These are phyloP conservation scores for Silybum marianum DNA, from an alignment of 129 eudicot species.

Conservation along the genomic window DNA sequence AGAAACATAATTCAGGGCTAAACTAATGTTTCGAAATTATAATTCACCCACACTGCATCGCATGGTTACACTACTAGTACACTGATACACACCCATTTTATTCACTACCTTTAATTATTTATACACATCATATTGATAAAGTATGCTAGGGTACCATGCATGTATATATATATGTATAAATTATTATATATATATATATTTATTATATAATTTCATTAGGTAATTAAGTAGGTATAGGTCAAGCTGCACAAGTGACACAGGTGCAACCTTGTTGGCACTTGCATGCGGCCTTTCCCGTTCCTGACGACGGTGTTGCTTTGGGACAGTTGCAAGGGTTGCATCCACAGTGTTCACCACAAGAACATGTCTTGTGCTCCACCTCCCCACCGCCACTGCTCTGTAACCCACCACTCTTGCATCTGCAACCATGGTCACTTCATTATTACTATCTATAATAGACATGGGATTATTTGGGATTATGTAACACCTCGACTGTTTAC, in stretches of 20 bases:
- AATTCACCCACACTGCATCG: too few species aligned
- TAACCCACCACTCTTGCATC: slow-evolving; percentile 27
- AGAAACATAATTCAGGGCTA: too few species aligned
- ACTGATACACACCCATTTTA: too few species aligned
- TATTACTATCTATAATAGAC: too few species aligned
- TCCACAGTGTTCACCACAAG: slow-evolving; percentile 74
- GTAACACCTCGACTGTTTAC: too few species aligned
- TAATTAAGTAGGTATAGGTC: neutral
- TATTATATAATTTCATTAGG: neutral
- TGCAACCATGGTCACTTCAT: neutral
- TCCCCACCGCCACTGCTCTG: neutral
- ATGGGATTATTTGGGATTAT: too few species aligned
- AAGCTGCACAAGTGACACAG: slow-evolving; percentile 60
- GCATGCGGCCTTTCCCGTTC: slow-evolving; percentile 44
- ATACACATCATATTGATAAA: neutral
- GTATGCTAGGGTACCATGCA: too few species aligned
- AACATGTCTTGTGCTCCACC: slow-evolving; percentile 54
- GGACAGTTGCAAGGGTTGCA: slow-evolving; percentile 65
- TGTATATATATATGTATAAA: too few species aligned
- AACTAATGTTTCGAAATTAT: too few species aligned
- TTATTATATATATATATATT: too few species aligned
- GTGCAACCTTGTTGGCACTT: slow-evolving; percentile 51
- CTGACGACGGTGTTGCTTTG: slow-evolving; percentile 6
- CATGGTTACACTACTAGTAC: too few species aligned
- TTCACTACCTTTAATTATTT: neutral